Evolutionary conservation across 2,329 filamentous ascomycete genomes (phyloP).

Genomic region (Aspergillus sp.): DNA sequence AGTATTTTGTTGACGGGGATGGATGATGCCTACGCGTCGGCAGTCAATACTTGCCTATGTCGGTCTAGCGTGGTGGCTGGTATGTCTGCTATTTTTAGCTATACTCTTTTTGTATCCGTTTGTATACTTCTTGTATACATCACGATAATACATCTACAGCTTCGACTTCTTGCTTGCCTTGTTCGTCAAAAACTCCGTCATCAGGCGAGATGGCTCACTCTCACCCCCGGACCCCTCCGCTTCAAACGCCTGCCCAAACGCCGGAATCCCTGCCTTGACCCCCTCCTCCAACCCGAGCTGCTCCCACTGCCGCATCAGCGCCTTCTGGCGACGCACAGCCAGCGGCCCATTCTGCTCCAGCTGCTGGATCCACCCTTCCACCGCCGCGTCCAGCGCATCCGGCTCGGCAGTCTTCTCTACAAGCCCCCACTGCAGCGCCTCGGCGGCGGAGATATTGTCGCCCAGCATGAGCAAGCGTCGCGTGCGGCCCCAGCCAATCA

Average conservation of each 20-base stretch:
- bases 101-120: constrained; percentile 7
- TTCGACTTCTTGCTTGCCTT: neutral
- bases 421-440: constrained; percentile 36
- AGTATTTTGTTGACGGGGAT: too few species aligned
- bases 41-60: constrained; percentile 17
- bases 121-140: neutral
- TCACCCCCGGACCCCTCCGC: neutral
- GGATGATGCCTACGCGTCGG: constrained; percentile 19
- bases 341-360: constrained; percentile 30
- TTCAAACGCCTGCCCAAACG: constrained; percentile 25
- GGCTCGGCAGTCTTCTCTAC: constrained; percentile 34
- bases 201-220: constrained; percentile 2
- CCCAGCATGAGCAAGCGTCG: constrained; percentile 36
- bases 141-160: neutral
- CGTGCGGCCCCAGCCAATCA: constrained; percentile 39
- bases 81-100: constrained; percentile 20
- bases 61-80: constrained; percentile 17
- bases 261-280: constrained; percentile 24
- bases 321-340: constrained; percentile 35
- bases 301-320: constrained; percentile 28
- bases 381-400: constrained; percentile 26
- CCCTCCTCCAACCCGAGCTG: constrained; percentile 21
- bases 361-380: constrained; percentile 30
- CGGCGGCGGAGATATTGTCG: constrained; percentile 31
- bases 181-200: constrained; percentile 2